A percentile compares a stretch with the other conserved stretches of the same genome.
Conservation (phyloP, 2,329 filamentous ascomycete genomes). For the Ceratocystiopsis brevicomis region DNA sequence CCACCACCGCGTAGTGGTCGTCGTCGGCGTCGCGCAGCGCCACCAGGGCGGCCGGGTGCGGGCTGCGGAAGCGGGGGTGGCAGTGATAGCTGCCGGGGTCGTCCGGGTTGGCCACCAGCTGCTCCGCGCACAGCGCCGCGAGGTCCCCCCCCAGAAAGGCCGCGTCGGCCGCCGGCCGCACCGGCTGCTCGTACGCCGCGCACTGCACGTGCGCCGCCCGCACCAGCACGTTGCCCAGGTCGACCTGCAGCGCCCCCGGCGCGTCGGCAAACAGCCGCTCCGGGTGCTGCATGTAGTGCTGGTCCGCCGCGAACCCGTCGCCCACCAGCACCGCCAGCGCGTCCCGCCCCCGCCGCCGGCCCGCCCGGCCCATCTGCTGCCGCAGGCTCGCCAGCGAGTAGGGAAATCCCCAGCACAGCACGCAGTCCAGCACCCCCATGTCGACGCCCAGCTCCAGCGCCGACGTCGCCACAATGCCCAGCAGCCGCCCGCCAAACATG, state of each 20-base stretch:
- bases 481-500: slow-evolving; percentile 89
- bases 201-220: slow-evolving; percentile 91
- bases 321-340: slow-evolving; percentile 79
- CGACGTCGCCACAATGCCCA: slow-evolving; percentile 86
- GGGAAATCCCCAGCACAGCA: slow-evolving; percentile 84
- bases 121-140: slow-evolving; percentile 48
- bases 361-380: slow-evolving; percentile 86
- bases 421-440: slow-evolving; percentile 83
- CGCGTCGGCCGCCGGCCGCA: slow-evolving; percentile 56
- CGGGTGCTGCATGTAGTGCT: slow-evolving; percentile 93
- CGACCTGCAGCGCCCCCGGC: slow-evolving; percentile 75
- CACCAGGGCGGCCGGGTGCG: slow-evolving; percentile 64
- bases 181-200: slow-evolving; percentile 86
- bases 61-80: slow-evolving; percentile 61
- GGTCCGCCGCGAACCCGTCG: slow-evolving; percentile 76
- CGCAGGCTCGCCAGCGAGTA: slow-evolving; percentile 89
- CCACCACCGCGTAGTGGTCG: slow-evolving; percentile 77
- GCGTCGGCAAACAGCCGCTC: slow-evolving; percentile 85
- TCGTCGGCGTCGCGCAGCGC: slow-evolving; percentile 77
- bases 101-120: slow-evolving; percentile 45
- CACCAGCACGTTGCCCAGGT: slow-evolving; percentile 79
- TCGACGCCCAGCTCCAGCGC: slow-evolving; percentile 89
- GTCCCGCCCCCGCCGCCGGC: slow-evolving; percentile 77
- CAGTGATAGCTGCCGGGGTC: slow-evolving; percentile 68
- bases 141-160: slow-evolving; percentile 61